Evolutionary conservation across 1,139 yeast genomes (phyloP).

Genomic region (Trichomonascaceae sp.): DNA sequence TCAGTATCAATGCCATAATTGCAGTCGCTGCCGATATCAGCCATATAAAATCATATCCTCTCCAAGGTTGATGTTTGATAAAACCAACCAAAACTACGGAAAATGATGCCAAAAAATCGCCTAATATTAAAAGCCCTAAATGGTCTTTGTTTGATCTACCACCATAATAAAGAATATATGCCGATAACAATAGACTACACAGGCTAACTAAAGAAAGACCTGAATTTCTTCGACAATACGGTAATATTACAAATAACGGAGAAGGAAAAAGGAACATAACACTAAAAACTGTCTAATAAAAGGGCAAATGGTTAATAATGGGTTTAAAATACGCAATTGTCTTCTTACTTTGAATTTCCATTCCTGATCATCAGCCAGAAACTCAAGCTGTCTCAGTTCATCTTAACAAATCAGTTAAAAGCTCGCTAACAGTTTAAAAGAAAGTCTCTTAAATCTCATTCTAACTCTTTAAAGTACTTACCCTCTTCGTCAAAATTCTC

Average conservation of each 20-base stretch:
- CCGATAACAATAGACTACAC: slow-evolving; percentile 22
- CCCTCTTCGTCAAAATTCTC: slow-evolving; percentile 23
- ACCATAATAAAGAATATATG: slow-evolving; percentile 21
- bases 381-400: slow-evolving; percentile 23
- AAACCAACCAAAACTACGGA: slow-evolving; percentile 23
- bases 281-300: slow-evolving; percentile 19
- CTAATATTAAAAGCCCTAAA: slow-evolving; percentile 9
- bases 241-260: slow-evolving; percentile 28
- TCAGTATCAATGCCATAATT: slow-evolving; percentile 21
- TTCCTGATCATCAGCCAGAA: slow-evolving; percentile 24
- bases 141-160: slow-evolving; percentile 2
- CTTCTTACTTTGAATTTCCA: slow-evolving; percentile 19
- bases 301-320: background rate
- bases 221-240: slow-evolving; percentile 29
- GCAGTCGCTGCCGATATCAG: slow-evolving; percentile 26
- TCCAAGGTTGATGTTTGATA: slow-evolving; percentile 26
- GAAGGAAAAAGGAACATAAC: slow-evolving; percentile 29
- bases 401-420: slow-evolving; percentile 26
- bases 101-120: slow-evolving; percentile 21
- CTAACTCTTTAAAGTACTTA: slow-evolving; percentile 9
- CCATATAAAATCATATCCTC: slow-evolving; percentile 31
- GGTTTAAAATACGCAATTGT: background rate
- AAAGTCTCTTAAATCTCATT: background rate
- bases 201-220: slow-evolving; percentile 29
- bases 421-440: background rate